Evolutionary conservation across 2,329 filamentous ascomycete species (phyloP).

Genomic region (Diplodia seriata): DNA sequence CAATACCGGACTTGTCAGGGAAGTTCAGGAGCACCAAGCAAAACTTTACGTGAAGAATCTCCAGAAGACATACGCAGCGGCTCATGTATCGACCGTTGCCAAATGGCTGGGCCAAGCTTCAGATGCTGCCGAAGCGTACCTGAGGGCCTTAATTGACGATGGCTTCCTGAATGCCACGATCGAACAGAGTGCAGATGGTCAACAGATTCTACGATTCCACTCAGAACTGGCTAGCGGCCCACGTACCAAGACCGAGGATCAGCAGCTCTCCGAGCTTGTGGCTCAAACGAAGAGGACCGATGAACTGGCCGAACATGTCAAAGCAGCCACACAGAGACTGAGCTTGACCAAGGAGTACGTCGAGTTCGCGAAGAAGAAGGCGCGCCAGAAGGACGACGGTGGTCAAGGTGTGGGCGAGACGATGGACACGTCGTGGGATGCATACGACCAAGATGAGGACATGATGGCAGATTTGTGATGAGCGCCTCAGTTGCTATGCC

Average conservation of each 20-base stretch:
- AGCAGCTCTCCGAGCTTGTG: slow-evolving; percentile 54
- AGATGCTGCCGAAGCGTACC: slow-evolving; percentile 60
- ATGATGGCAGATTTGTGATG: slow-evolving; percentile 49
- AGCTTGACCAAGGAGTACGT: slow-evolving; percentile 66
- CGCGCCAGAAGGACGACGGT: slow-evolving; percentile 51
- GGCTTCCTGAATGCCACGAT: slow-evolving; percentile 61
- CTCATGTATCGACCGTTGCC: slow-evolving; percentile 63
- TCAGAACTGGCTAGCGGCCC: slow-evolving; percentile 47
- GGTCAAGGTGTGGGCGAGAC: slow-evolving; percentile 42
- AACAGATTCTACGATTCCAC: slow-evolving; percentile 62
- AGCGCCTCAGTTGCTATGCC: slow-evolving; percentile 16
- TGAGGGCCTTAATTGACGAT: slow-evolving; percentile 60
- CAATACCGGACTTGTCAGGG: slow-evolving; percentile 73
- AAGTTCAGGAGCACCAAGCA: slow-evolving; percentile 74
- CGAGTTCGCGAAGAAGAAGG: slow-evolving; percentile 57
- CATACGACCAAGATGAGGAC: slow-evolving; percentile 47
- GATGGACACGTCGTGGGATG: slow-evolving; percentile 49
- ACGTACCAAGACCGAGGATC: slow-evolving; percentile 48
- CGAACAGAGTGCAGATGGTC: slow-evolving; percentile 50
- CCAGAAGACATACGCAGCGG: slow-evolving; percentile 72
- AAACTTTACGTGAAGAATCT: slow-evolving; percentile 78
- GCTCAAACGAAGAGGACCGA: slow-evolving; percentile 59
- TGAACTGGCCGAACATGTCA: slow-evolving; percentile 58
- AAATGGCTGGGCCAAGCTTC: slow-evolving; percentile 58
- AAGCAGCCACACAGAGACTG: slow-evolving; percentile 62